Conservation (phyloP, 768 basidiomycete species). For the Boletellus sp. region DNA sequence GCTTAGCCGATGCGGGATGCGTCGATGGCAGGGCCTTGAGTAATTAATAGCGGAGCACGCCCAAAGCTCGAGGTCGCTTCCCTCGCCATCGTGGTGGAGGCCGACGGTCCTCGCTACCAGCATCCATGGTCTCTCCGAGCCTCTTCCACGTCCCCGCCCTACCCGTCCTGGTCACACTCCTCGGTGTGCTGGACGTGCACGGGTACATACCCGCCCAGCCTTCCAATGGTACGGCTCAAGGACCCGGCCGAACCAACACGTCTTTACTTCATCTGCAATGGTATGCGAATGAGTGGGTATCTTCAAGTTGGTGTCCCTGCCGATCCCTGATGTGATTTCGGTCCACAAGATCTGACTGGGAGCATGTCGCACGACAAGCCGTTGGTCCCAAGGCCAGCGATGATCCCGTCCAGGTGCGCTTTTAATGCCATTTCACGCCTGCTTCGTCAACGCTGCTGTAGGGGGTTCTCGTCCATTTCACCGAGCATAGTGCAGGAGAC, state of each 20-base stretch:
- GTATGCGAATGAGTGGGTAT: slow-evolving; percentile 48
- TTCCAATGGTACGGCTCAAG: slow-evolving; percentile 59
- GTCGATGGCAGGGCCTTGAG: neutral
- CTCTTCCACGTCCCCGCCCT: slow-evolving; percentile 5
- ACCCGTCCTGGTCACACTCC: slow-evolving; percentile 2
- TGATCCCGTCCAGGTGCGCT: slow-evolving; percentile 54
- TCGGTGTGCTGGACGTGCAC: slow-evolving; percentile 9
- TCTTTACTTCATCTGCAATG: slow-evolving; percentile 54
- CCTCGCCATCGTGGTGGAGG: slow-evolving; percentile 15
- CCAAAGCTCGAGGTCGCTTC: slow-evolving; percentile 8
- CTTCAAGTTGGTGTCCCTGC: neutral
- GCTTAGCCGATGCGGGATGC: slow-evolving; percentile 4
- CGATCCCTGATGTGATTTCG: slow-evolving; percentile 8
- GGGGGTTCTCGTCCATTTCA: slow-evolving; percentile 85
- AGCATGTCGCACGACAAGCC: slow-evolving; percentile 60
- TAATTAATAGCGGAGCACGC: slow-evolving; percentile 5
- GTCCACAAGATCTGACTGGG: slow-evolving; percentile 42
- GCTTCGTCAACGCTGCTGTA: slow-evolving; percentile 23
- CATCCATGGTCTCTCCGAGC: slow-evolving; percentile 14
- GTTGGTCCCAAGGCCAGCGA: slow-evolving; percentile 42
- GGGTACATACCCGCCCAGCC: slow-evolving; percentile 72
- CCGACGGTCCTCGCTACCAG: neutral
- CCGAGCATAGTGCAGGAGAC: slow-evolving; percentile 52
- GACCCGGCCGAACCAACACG: slow-evolving; percentile 50
- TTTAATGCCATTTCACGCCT: neutral